A percentile compares a stretch with the other conserved stretches of the same genome.
These are phyloP conservation scores for Ruellia speciosa DNA, from an alignment of 305 asterid genomes.

Conservation along the genomic window DNA sequence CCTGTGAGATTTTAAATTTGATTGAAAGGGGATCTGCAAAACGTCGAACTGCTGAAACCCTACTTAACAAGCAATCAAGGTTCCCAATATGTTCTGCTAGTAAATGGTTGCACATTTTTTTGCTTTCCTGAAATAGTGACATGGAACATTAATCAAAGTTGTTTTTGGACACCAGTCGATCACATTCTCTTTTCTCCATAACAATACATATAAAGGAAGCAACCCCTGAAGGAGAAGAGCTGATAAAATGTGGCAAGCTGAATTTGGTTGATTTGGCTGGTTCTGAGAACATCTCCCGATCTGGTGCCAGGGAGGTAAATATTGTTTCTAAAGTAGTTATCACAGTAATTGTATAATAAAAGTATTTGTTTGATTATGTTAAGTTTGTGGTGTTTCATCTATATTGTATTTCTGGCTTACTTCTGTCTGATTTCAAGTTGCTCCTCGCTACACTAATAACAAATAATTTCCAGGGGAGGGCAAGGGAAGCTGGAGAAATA, in stretches of 20 bases:
- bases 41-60: slow-evolving; percentile 89
- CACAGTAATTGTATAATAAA: slow-evolving; percentile 1
- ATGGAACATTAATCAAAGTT: slow-evolving; percentile 6
- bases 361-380: background rate
- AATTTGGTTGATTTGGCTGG: slow-evolving; percentile 96
- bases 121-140: slow-evolving; percentile 10
- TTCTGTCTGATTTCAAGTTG: background rate
- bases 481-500: slow-evolving; percentile 88
- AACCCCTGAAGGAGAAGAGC: slow-evolving; percentile 96
- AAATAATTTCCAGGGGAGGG: slow-evolving; percentile 49
- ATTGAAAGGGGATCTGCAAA: slow-evolving; percentile 92
- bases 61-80: slow-evolving; percentile 92
- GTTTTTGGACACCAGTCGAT: slow-evolving; percentile 56
- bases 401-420: background rate
- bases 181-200: slow-evolving; percentile 91
- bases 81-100: slow-evolving; percentile 21
- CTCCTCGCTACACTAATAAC: background rate
- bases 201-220: slow-evolving; percentile 97
- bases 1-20: slow-evolving; percentile 69
- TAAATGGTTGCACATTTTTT: background rate
- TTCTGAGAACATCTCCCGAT: slow-evolving; percentile 89
- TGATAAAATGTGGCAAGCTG: slow-evolving; percentile 90
- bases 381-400: background rate
- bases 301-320: slow-evolving; percentile 95
- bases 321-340: slow-evolving; percentile 5